Evolutionary conservation across 176 grass and related monocot genomes (phyloP).

Genomic region (Oryza rufipogon): DNA sequence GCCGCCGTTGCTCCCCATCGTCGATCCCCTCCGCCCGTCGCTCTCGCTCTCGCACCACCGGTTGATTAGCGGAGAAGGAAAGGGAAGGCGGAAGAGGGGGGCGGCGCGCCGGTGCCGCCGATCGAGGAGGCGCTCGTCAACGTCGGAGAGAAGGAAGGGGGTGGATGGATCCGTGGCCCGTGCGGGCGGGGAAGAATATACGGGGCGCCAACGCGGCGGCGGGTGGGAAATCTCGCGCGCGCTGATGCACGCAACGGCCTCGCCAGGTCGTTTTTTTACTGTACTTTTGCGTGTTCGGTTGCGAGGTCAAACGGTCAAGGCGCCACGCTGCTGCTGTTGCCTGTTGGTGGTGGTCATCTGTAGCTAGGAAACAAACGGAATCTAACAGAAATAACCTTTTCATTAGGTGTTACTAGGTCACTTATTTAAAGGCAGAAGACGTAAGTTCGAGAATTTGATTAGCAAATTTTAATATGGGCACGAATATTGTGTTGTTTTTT

Average conservation of each 20-base stretch:
- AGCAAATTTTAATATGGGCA: no score
- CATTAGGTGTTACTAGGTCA: not conserved
- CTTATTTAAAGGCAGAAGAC: no score
- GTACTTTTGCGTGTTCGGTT: not conserved
- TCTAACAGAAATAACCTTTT: not conserved
- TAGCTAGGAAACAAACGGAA: not conserved
- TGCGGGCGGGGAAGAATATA: not conserved
- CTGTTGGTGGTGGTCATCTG: not conserved
- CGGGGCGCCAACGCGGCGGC: not conserved
- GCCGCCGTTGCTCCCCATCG: conserved; percentile 41
- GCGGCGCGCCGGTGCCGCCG: not conserved
- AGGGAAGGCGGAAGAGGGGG: not conserved
- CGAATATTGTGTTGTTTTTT: no score
- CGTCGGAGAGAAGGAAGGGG: not conserved
- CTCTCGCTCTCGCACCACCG: not conserved
- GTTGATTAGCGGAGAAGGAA: conserved; percentile 26
- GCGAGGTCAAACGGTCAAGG: not conserved
- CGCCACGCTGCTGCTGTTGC: not conserved
- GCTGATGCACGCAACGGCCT: not conserved
- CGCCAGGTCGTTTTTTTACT: not conserved
- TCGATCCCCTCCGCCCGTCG: conserved; percentile 20
- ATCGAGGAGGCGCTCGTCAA: conserved; percentile 1
- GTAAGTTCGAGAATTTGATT: no score
- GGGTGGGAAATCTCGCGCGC: not conserved
- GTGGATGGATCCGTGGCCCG: not conserved